Base-by-base conservation (phyloP, 352 stramenopile species). In the Phytophthora lateralis region DNA sequence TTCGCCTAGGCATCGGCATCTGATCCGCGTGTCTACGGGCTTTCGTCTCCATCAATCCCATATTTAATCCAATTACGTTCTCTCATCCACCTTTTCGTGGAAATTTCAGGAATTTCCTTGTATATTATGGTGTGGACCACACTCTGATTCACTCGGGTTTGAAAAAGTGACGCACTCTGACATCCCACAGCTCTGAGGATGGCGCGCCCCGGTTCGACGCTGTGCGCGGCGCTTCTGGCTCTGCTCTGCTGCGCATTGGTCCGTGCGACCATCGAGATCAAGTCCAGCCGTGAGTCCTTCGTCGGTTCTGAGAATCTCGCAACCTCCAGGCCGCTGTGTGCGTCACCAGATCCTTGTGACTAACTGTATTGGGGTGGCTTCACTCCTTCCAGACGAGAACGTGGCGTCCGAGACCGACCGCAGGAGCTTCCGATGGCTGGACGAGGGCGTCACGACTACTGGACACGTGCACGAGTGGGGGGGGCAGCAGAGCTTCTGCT, bases 401-500 rank as follows among this genome's bases (percentile, higher is more conserved):
- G 69, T 77, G 43, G 60, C 65, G 20, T 71, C 56, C 21, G 56
- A 71, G 37, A 43, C 61, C 4, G 55, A 77, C 30, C 64, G 65
- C 48, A 63, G 38, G 12, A 44, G 60, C 18, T 74, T 60, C 29
- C 60, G n/a, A 20, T 95, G 84, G 86, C 54, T 95, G 42, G 76
- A 93, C 54, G 86, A 95, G 64, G 84, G 84, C 10, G 35, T 71
- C 17, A 49, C 48, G 1, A 29, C 57, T 1, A 43, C 8, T 1
- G 63, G 59, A 6, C 41, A 58, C 41, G 50, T 95, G 26, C 39
- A 17, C 27, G 69, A 89, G 18, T 95, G 82, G 82, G 79, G 79
- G 3, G 69, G 88, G 20, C 69, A 82, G 17, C 68, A 80, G 27
- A 90, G 79, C 21, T 92, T 89, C 51, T 90, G 86, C 52, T 95